phyloP scores from a whole-genome alignment of 768 basidiomycete species.

The Suillus discolor region DNA sequence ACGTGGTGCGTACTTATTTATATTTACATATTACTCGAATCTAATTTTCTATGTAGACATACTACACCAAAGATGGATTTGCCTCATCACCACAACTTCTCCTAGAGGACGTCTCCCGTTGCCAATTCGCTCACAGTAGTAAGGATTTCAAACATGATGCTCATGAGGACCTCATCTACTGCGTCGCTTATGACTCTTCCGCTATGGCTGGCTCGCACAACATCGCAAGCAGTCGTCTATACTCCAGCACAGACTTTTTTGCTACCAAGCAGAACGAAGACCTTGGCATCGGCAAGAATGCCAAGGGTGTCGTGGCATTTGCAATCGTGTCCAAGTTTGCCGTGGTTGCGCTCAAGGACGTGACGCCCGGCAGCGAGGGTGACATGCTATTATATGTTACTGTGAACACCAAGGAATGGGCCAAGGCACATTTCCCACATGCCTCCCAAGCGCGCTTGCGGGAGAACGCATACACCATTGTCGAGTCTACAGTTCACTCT shows the following conservation, averaged over 20 bases:
- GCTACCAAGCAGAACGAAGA: conserved; percentile 66
- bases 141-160: conserved; percentile 81
- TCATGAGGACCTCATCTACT: conserved; percentile 78
- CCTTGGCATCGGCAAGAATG: conserved; percentile 82
- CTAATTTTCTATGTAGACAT: conserved; percentile 58
- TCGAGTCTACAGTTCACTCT: conserved; percentile 92
- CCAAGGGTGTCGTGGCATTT: conserved; percentile 88
- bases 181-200: conserved; percentile 80
- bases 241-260: conserved; percentile 88
- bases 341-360: conserved; percentile 84
- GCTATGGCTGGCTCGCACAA: conserved; percentile 43
- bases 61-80: conserved; percentile 87
- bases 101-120: conserved; percentile 70
- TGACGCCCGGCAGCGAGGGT: conserved; percentile 52
- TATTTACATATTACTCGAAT: conserved; percentile 4
- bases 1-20: conserved; percentile 52
- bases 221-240: conserved; percentile 68
- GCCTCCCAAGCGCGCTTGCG: conserved; percentile 74
- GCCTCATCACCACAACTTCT: conserved; percentile 57
- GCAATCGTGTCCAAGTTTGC: conserved; percentile 93
- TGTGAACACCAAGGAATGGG: conserved; percentile 82
- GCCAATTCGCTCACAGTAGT: conserved; percentile 89
- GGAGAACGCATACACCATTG: conserved; percentile 95
- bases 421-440: conserved; percentile 91
- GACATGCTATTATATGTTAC: conserved; percentile 89